phyloP scores from a whole-genome alignment of 2,329 filamentous ascomycete species.

The Aspergillus sclerotialis region DNA sequence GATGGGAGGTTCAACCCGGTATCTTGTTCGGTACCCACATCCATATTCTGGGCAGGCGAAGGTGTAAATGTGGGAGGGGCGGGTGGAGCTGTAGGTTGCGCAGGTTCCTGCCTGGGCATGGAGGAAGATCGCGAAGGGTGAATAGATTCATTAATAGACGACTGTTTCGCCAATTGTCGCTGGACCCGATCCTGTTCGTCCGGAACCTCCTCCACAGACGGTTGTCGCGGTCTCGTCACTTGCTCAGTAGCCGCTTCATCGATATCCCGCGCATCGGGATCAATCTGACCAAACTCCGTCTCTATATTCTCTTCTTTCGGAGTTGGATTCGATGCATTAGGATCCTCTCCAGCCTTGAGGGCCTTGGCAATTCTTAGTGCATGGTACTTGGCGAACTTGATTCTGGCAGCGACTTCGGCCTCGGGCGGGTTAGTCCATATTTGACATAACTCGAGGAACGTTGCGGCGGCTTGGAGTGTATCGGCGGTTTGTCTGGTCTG shows the following conservation, averaged over 20 bases:
- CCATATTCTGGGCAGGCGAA: constrained; percentile 23
- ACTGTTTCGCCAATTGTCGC: constrained; percentile 38
- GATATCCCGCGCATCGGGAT: constrained; percentile 57
- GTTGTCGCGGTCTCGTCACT: constrained; percentile 38
- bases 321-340: constrained; percentile 81
- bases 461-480: constrained; percentile 86
- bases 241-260: constrained; percentile 38
- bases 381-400: constrained; percentile 96
- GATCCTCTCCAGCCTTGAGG: constrained; percentile 82
- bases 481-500: constrained; percentile 72
- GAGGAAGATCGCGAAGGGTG: constrained; percentile 43
- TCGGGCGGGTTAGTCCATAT: constrained; percentile 71
- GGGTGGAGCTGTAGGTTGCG: constrained; percentile 15
- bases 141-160: constrained; percentile 44
- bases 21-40: constrained; percentile 26
- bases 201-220: constrained; percentile 54
- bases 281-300: constrained; percentile 53
- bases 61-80: constrained; percentile 18
- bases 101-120: constrained; percentile 22
- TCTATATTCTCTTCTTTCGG: constrained; percentile 46
- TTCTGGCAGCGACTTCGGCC: constrained; percentile 71
- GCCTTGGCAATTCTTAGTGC: constrained; percentile 85
- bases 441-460: constrained; percentile 80
- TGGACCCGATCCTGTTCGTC: constrained; percentile 49
- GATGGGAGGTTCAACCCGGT: constrained; percentile 31